These are phyloP conservation scores for Aspergillus spinulosporus DNA, from an alignment of 2,329 filamentous ascomycete genomes.

Conservation along the genomic window DNA sequence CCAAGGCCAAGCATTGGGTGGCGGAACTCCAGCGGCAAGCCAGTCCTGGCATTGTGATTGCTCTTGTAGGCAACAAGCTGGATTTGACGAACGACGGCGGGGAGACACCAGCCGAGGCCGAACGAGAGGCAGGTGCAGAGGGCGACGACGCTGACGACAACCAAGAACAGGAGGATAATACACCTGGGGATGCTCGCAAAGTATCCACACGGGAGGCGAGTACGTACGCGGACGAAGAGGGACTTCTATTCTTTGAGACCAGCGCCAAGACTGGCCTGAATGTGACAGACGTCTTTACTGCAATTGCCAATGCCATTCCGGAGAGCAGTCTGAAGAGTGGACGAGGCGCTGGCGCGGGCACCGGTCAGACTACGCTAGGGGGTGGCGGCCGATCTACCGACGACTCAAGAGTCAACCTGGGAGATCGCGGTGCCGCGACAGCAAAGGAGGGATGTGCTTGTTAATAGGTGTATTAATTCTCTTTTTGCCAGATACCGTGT, in stretches of 20 bases:
- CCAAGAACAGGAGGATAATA: conserved; percentile 59
- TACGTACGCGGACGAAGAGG: conserved; percentile 91
- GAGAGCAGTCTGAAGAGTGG: conserved; percentile 93
- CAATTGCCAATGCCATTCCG: conserved; percentile 96
- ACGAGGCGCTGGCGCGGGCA: conserved; percentile 67
- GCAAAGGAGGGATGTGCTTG: conserved; percentile 92
- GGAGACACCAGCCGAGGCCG: conserved; percentile 42
- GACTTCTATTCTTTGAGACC: conserved; percentile 94
- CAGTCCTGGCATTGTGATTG: conserved; percentile 93
- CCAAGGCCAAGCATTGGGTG: conserved; percentile 98
- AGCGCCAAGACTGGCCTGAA: conserved; percentile 95
- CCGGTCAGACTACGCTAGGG: conserved; percentile 61
- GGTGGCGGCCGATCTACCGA: conserved; percentile 40
- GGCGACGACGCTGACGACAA: conserved; percentile 50
- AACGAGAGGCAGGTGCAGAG: conserved; percentile 35
- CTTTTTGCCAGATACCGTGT: conserved; percentile 15
- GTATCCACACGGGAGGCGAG: conserved; percentile 89
- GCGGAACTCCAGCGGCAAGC: conserved; percentile 96
- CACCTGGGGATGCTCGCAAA: conserved; percentile 75
- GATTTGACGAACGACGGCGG: conserved; percentile 69
- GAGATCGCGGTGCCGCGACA: conserved; percentile 69
- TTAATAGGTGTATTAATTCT: conserved; percentile 45
- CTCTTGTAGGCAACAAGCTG: conserved; percentile 93
- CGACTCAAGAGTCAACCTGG: conserved; percentile 75
- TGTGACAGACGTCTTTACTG: conserved; percentile 93